Evolutionary conservation across 305 asterid species (phyloP), one percentile per base, ranked within the genome.

Genomic region (Fraxinus ornus): DNA sequence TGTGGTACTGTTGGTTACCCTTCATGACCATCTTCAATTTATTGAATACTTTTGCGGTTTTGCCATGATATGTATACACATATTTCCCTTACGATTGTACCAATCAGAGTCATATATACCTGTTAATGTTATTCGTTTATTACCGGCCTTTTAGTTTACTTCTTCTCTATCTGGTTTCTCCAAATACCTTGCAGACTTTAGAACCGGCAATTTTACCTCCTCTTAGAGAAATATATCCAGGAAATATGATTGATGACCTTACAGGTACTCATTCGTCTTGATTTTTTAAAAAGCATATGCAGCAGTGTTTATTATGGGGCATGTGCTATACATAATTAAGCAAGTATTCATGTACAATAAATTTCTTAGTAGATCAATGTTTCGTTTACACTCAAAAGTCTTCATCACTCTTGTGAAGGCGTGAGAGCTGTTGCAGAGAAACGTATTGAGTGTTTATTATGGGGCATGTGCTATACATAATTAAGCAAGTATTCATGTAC

Each of bases 141-240:
- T n/a, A 37, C 15, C 24, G n/a, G 60, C 62, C 37, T 84, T 32
- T 0, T 75, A 35, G 5, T 52, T 24, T 80, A 49, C 76, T 47
- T 79, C 66, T 78, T 36, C 79, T 80, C 82, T 75, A 80, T 78
- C 80, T 79, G 33, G 30, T 73, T 73, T 64, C 82, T 82, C 68
- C 44, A 70, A 41, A 41, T 81, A 82, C 86, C 68, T 82, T 90
- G 94, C 98, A 96, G 99, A 96, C 97, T 28, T 75, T 93, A 75
- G 90, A 39, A 81, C 99, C 99, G 74, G 92, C 98, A 60, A 87
- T 96, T 83, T 85, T 96, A 71, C 99, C 99, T 75, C 97, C 99
- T 36, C 92, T 96, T 57, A 88, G 77, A 82, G 98, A 94, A 76
- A 91, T 96, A 88, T 96, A 93, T 89, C 98, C 98, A 2, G 93